Evolutionary conservation across 1,284 basidiomycete genomes (phyloP).

Genomic region (Cryptococcus sp.): DNA sequence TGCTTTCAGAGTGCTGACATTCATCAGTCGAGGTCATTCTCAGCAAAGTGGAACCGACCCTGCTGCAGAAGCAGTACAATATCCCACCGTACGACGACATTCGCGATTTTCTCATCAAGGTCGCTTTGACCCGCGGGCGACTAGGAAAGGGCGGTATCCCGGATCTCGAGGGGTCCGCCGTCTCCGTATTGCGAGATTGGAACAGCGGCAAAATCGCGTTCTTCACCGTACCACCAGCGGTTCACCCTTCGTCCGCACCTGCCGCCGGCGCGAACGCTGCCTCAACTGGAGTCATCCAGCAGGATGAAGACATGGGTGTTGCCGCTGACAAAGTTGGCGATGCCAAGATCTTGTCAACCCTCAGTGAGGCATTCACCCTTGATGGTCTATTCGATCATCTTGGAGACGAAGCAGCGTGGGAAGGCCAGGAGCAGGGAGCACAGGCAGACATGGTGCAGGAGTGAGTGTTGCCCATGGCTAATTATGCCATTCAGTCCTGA

Average conservation of each 20-base stretch:
- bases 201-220: conserved; percentile 95
- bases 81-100: conserved; percentile 70
- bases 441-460: conserved; percentile 30
- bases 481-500: no score
- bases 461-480: conserved; percentile 16
- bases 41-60: conserved; percentile 65
- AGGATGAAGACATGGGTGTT: conserved; percentile 41
- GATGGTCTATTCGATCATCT: conserved; percentile 50
- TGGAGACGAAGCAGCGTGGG: conserved; percentile 49
- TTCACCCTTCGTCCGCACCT: conserved; percentile 68
- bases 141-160: conserved; percentile 90
- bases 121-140: conserved; percentile 81
- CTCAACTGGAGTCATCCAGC: conserved; percentile 6
- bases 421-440: conserved; percentile 36
- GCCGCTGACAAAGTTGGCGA: conserved; percentile 39
- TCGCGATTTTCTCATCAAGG: conserved; percentile 86
- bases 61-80: conserved; percentile 79
- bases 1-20: background rate
- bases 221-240: conserved; percentile 72
- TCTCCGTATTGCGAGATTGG: conserved; percentile 89
- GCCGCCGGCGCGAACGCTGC: conserved; percentile 3
- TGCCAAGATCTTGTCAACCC: conserved; percentile 48
- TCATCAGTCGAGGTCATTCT: conserved; percentile 81
- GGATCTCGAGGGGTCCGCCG: conserved; percentile 78
- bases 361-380: conserved; percentile 51